Percentiles rank a stretch among this genome's conserved stretches.
These are phyloP conservation scores for Dentipellis fragilis DNA, from an alignment of 768 basidiomycete species.

Conservation along the genomic window DNA sequence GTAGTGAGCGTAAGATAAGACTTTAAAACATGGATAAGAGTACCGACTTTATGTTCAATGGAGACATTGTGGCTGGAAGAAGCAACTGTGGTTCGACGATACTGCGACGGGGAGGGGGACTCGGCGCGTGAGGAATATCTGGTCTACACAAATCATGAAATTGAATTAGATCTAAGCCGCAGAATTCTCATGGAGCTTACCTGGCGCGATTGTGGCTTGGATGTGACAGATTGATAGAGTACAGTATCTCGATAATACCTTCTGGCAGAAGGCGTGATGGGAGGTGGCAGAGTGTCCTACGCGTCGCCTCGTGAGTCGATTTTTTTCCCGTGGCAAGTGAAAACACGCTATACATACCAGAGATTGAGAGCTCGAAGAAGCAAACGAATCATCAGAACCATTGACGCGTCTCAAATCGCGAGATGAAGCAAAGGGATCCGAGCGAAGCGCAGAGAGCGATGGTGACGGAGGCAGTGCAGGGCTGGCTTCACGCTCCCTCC, in stretches of 20 bases:
- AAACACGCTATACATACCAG: constrained; percentile 5
- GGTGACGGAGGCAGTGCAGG: constrained; percentile 4
- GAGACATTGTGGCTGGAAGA: constrained; percentile 13
- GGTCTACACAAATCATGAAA: constrained; percentile 1
- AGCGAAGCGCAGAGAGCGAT: constrained; percentile 29
- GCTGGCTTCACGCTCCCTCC: constrained; percentile 35
- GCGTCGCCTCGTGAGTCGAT: neutral
- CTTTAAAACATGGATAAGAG: constrained; percentile 19
- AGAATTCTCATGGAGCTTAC: neutral
- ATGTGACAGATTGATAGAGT: constrained; percentile 10
- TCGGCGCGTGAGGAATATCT: constrained; percentile 9
- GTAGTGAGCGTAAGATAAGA: constrained; percentile 12
- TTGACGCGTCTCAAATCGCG: constrained; percentile 36
- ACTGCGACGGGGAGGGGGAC: constrained; percentile 13
- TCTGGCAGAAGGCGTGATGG: constrained; percentile 14
- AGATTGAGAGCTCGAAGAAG: neutral
- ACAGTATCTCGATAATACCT: constrained; percentile 14
- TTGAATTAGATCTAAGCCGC: neutral
- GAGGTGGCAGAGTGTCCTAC: constrained; percentile 32
- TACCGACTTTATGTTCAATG: constrained; percentile 15
- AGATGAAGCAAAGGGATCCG: constrained; percentile 41
- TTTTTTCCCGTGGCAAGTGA: neutral
- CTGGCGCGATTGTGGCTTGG: constrained; percentile 5
- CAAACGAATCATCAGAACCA: constrained; percentile 2
- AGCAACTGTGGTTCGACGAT: constrained; percentile 9